phyloP scores from a whole-genome alignment of 345 rosid genomes.

The Reutealis trisperma region DNA sequence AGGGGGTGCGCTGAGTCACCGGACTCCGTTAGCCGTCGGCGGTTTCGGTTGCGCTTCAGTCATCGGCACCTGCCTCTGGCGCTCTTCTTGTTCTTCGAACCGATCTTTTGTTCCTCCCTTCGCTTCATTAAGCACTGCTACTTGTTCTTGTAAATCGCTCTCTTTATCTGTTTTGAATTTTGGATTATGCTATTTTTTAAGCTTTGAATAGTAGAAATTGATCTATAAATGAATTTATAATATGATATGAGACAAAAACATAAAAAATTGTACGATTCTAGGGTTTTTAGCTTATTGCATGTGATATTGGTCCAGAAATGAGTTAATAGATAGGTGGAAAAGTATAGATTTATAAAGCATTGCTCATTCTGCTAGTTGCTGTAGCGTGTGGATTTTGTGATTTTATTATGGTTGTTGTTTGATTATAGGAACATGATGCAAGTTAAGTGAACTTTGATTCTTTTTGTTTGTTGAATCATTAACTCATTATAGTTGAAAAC shows the following conservation, averaged over 20 bases:
- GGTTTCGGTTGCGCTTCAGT: slow-evolving; percentile 44
- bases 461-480: background rate
- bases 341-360: background rate
- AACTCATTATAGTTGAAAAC: background rate
- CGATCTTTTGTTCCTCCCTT: slow-evolving; percentile 33
- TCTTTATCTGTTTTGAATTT: background rate
- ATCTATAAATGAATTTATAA: background rate
- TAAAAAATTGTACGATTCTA: too few species aligned
- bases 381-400: background rate
- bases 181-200: background rate
- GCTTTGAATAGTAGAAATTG: background rate
- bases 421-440: background rate
- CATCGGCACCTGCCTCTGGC: slow-evolving; percentile 34
- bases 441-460: background rate
- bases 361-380: background rate
- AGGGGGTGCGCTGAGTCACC: slow-evolving; percentile 28
- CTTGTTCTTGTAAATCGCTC: slow-evolving; percentile 37
- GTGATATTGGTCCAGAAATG: too few species aligned
- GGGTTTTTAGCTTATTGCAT: too few species aligned
- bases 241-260: too few species aligned
- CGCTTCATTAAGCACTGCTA: slow-evolving; percentile 45
- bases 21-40: slow-evolving; percentile 29
- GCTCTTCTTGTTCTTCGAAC: slow-evolving; percentile 19
- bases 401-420: background rate
- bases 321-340: too few species aligned